These are phyloP conservation scores for Penstemon eatonii DNA, from an alignment of 257 asterid species.

Conservation along the genomic window DNA sequence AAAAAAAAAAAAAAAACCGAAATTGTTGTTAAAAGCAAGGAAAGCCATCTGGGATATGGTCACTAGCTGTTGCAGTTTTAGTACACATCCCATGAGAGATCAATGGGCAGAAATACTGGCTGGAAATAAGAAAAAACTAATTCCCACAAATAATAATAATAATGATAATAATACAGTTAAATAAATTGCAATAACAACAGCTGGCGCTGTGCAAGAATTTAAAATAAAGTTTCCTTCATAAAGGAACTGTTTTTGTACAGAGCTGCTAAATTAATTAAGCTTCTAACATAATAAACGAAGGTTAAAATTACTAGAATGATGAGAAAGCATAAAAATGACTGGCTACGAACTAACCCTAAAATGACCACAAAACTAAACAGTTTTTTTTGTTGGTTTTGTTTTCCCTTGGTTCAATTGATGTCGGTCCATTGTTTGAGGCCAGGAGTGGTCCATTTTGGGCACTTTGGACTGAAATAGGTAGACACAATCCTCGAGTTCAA, in stretches of 20 bases:
- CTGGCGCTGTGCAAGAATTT: conserved; percentile 20
- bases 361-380: conserved; percentile 38
- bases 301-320: conserved; percentile 33
- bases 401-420: conserved; percentile 31
- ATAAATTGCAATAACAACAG: conserved; percentile 25
- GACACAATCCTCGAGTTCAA: conserved; percentile 57
- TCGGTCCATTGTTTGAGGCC: conserved; percentile 71
- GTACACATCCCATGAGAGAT: conserved; percentile 42
- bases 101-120: conserved; percentile 51
- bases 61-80: conserved; percentile 26
- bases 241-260: conserved; percentile 54
- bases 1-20: not conserved
- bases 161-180: too few relatives aligned
- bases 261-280: conserved; percentile 29
- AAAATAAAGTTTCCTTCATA: conserved; percentile 29
- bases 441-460: conserved; percentile 68
- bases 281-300: conserved; percentile 40
- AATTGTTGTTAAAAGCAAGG: conserved; percentile 10
- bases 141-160: conserved; percentile 31
- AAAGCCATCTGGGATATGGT: conserved; percentile 32
- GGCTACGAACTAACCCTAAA: conserved; percentile 44
- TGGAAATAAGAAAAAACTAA: conserved; percentile 41
- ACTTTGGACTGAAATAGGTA: conserved; percentile 74
- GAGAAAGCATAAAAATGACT: conserved; percentile 40
- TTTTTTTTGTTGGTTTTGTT: conserved; percentile 11